These are phyloP conservation scores for Mucor circinelloides DNA, from an alignment of 371 early-diverging fungal species.

Conservation along the genomic window DNA sequence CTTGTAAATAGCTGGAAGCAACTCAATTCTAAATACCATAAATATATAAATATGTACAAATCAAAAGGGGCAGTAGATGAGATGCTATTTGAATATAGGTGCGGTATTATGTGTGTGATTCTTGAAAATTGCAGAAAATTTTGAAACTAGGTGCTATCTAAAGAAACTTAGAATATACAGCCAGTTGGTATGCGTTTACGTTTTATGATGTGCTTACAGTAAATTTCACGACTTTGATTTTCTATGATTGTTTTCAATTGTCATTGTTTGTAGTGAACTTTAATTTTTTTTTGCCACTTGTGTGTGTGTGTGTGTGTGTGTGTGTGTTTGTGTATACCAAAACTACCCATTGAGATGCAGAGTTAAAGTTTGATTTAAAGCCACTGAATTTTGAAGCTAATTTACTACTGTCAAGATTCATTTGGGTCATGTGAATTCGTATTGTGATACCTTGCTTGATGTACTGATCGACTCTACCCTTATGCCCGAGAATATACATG, in stretches of 20 bases:
- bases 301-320: no score
- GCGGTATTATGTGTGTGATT: neutral
- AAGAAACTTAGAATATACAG: neutral
- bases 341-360: no score
- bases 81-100: neutral
- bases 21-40: neutral
- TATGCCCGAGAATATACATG: neutral
- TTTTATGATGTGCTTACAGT: neutral
- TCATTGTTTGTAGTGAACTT: neutral
- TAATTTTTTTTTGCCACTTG: neutral
- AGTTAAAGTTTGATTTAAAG: neutral
- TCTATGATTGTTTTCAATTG: neutral
- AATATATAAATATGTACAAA: neutral
- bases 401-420: neutral
- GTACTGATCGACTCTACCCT: neutral
- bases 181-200: neutral
- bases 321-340: no score
- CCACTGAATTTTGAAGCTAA: neutral
- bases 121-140: no score
- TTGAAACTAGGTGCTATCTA: no score
- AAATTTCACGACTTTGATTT: neutral
- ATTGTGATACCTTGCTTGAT: neutral
- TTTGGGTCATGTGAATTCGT: neutral
- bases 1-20: neutral
- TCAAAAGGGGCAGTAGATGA: neutral